Evolutionary conservation across 192 early-diverging fungal species (phyloP).

Genomic region (Coemansia sp.): DNA sequence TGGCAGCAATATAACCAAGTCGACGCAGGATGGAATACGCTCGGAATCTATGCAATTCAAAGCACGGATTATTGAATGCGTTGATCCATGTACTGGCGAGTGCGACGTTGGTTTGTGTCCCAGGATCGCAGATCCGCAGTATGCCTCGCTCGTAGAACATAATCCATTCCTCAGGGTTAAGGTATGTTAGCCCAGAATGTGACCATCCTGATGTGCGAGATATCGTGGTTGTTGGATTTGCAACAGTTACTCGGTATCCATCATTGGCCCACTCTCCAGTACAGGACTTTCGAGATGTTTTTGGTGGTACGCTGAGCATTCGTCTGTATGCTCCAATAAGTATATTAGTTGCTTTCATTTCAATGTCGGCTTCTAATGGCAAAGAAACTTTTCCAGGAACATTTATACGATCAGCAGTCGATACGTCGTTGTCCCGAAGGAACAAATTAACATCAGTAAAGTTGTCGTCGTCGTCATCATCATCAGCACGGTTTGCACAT

Average conservation of each 20-base stretch:
- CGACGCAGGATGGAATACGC: constrained; percentile 32
- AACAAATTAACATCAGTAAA: not conserved
- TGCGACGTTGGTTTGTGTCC: not conserved
- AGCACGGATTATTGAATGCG: not conserved
- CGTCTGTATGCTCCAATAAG: constrained; percentile 21
- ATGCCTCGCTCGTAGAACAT: constrained; percentile 34
- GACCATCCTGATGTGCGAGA: constrained; percentile 25
- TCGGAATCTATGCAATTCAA: constrained; percentile 26
- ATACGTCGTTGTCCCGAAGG: not conserved
- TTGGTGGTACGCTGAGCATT: constrained; percentile 32
- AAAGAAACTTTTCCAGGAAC: constrained; percentile 19
- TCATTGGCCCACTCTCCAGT: constrained; percentile 9
- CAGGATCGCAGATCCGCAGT: constrained; percentile 6
- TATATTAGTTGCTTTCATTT: constrained; percentile 7
- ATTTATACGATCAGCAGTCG: too few species aligned
- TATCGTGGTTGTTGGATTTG: constrained; percentile 25
- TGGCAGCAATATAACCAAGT: constrained; percentile 35
- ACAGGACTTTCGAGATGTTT: constrained; percentile 24
- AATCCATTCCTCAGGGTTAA: constrained; percentile 45
- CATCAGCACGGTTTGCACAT: not conserved
- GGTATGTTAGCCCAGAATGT: constrained; percentile 7
- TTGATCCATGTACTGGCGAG: not conserved
- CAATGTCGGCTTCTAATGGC: constrained; percentile 19
- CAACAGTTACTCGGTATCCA: constrained; percentile 10
- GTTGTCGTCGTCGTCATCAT: constrained; percentile 7